Evolutionary conservation across 1,284 basidiomycete species (phyloP).

Genomic region (Cryptococcus maquisensis): DNA sequence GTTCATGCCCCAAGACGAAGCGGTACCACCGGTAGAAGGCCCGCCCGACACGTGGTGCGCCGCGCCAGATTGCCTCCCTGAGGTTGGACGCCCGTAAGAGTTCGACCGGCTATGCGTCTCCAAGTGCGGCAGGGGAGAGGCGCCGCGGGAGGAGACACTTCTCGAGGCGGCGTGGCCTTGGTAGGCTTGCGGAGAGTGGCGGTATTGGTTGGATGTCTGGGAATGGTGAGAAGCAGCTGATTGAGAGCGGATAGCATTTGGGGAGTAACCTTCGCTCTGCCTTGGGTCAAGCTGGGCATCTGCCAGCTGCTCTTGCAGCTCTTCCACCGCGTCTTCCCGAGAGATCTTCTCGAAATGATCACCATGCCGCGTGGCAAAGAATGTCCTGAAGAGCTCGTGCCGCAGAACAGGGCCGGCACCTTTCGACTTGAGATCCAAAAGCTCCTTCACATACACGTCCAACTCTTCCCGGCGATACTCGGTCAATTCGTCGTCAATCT

Average conservation of each 20-base stretch:
- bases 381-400: conserved; percentile 73
- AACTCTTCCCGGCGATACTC: conserved; percentile 76
- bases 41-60: conserved; percentile 12
- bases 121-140: conserved; percentile 29
- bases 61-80: conserved; percentile 5
- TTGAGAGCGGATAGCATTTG: conserved; percentile 1
- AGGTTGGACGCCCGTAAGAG: conserved; percentile 13
- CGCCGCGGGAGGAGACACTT: conserved; percentile 17
- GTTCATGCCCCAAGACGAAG: conserved; percentile 26
- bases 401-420: conserved; percentile 76
- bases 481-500: conserved; percentile 82
- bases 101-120: conserved; percentile 17
- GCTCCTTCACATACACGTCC: conserved; percentile 77
- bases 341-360: conserved; percentile 76
- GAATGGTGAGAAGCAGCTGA: conserved; percentile 22
- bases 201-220: conserved; percentile 17
- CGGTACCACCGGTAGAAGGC: conserved; percentile 15
- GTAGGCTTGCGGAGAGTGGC: conserved; percentile 16
- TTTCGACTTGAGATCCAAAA: conserved; percentile 64
- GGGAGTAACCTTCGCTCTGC: background rate
- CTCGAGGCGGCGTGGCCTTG: conserved; percentile 1
- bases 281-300: conserved; percentile 19
- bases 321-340: conserved; percentile 52
- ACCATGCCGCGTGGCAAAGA: conserved; percentile 81
- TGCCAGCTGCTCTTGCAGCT: conserved; percentile 57